Evolutionary conservation across 164 flowering plant species (phyloP), one percentile per base, ranked within the genome.

Genomic region (Houttuynia cordata): DNA sequence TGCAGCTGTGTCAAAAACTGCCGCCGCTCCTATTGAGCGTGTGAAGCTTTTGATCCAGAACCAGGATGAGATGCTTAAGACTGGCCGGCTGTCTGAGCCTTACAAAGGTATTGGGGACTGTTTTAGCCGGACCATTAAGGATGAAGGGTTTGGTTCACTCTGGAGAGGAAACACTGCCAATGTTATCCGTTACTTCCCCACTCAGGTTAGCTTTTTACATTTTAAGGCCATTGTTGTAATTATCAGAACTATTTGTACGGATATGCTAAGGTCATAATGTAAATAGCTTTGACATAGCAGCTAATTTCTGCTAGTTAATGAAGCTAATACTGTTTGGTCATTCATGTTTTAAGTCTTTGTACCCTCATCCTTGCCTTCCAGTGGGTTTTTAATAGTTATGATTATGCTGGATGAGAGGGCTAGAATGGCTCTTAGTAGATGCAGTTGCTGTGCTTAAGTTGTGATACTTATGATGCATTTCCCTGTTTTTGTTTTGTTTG

Each of bases 81-180:
- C 85, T 63, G 96, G 96, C 24, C 68, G 96, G 47, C 84, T 88
- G 10, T 79, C 92, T 56, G 85, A 84, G 67, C 92, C 92, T 9
- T 88, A 88, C 81, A 85, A 84, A 72, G 92, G 96, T 3, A 81
- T 88, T 74, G 86, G 86, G 20, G 96, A 88, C 18, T 88, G 96
- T 66, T 88, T 88, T 56, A 56, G 69, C 59, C 59, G 96, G 57
- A 88, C 96, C 52, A 71, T 82, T 1, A 70, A 72, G 61, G 90
- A 86, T 1, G 96, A 88, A 71, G 96, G 96, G 0, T 2, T 79
- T 54, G 61, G 13, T 8, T 69, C 96, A 17, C 59, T 84, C 67
- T 88, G 96, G 96, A 88, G 96, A 73, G 88, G 92, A 47, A 88
- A 88, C 79, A 86, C 92, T 17, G 85, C 88, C 19, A 88, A 88